Base-by-base conservation (phyloP, 2,329 filamentous ascomycete species). In the Fusarium pininemorale region DNA sequence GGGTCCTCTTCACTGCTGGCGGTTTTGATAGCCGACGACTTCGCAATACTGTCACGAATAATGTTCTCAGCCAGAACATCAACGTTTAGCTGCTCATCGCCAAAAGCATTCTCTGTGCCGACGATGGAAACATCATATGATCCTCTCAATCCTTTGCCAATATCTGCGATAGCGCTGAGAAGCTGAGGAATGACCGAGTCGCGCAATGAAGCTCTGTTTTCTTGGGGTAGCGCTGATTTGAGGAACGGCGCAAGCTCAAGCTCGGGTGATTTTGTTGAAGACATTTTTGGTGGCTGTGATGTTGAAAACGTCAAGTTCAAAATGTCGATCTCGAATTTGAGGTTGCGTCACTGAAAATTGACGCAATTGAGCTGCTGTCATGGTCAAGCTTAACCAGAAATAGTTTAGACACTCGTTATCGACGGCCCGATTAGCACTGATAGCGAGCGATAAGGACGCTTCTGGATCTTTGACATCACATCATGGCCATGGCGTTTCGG, bases 1-100 rank as follows among this genome's bases (percentile, higher is more conserved):
- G 89, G 89, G 58, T 91, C 89, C 76, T 91, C 90, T 77, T 91
- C 90, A 78, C 89, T 90, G 80, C 87, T 89, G 3, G 88, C 88
- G 0, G 87, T 86, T 18, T 81, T 80, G 4, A 89, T 84, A 3
- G 84, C 79, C 0, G 85, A 81, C 50, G 87, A 89, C 2, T 70
- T 64, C 0, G 82, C 81, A 9, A 90, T 81, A 1, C 83, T 82
- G 0, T 78, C 77, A 24, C 89, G 85, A 47, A 90, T 81, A 48
- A 85, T 77, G 1, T 82, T 79, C 76, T 90, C 89, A 4, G 87
- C 83, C 6, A 82, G 64, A 3, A 90, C 85, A 72, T 90, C 88
- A 53, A 90, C 88, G 76, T 90, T 90, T 44, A 90, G 82, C 80
- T 90, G 88, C 72, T 88, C 86, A 72, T 90, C 89, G 24, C 89